phyloP scores from a whole-genome alignment of 768 basidiomycete species.

The Amanita muscaria region DNA sequence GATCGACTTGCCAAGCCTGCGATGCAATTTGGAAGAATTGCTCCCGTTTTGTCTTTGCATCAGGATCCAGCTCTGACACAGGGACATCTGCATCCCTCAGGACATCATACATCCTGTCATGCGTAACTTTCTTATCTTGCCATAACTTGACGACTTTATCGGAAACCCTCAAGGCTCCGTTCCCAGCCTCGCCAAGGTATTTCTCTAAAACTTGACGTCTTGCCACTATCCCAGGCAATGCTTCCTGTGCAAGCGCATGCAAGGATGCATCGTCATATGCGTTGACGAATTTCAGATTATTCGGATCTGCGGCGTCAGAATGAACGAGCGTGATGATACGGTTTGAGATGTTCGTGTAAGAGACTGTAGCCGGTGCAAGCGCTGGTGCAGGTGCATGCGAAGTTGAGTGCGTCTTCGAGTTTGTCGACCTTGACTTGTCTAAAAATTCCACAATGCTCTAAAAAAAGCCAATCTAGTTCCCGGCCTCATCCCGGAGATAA shows the following conservation, averaged over 20 bases:
- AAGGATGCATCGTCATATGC: constrained; percentile 51
- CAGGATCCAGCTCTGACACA: constrained; percentile 28
- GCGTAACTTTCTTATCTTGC: constrained; percentile 41
- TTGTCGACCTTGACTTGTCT: constrained; percentile 69
- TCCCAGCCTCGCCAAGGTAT: constrained; percentile 45
- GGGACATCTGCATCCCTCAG: constrained; percentile 35
- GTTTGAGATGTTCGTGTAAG: constrained; percentile 45
- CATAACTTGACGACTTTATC: constrained; percentile 58
- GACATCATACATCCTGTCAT: constrained; percentile 35
- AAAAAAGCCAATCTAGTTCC: not conserved
- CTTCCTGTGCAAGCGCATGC: constrained; percentile 31
- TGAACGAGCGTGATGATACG: constrained; percentile 54
- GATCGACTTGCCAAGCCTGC: constrained; percentile 41
- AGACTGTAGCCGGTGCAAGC: constrained; percentile 74
- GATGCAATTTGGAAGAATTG: constrained; percentile 44
- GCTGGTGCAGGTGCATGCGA: constrained; percentile 67
- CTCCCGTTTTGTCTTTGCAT: constrained; percentile 30
- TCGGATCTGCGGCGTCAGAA: constrained; percentile 53
- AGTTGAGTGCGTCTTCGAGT: constrained; percentile 61
- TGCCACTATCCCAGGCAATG: constrained; percentile 34
- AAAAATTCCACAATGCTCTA: constrained; percentile 74
- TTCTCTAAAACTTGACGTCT: constrained; percentile 40
- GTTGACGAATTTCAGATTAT: constrained; percentile 47
- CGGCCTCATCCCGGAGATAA: constrained; percentile 1
- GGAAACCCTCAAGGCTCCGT: constrained; percentile 40